phyloP scores from a whole-genome alignment of 352 stramenopile species.

The Globisporangium abappressorium region DNA sequence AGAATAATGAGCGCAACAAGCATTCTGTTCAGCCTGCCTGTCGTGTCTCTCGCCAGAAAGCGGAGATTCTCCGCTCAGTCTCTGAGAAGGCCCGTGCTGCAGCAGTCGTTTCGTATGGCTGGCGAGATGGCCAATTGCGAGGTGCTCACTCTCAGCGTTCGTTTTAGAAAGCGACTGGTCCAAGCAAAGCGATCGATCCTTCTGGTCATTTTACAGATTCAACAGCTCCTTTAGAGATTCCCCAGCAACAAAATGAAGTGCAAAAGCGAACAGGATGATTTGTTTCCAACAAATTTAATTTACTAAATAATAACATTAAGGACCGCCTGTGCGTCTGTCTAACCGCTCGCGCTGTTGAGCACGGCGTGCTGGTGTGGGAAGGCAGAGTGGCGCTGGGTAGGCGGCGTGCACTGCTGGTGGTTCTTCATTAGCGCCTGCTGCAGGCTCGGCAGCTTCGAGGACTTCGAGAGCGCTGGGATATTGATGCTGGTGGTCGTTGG shows the following conservation, averaged over 20 bases:
- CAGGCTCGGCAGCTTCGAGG: slow-evolving; percentile 37
- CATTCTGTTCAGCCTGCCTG: no score
- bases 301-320: not conserved
- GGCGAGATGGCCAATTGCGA: not conserved
- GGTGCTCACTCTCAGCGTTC: not conserved
- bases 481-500: slow-evolving; percentile 11
- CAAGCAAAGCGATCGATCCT: not conserved
- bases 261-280: no score
- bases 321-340: not conserved
- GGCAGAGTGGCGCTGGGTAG: not conserved
- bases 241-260: not conserved
- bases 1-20: no score
- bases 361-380: not conserved
- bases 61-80: no score
- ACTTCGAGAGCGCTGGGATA: slow-evolving; percentile 13
- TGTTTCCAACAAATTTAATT: not conserved
- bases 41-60: no score
- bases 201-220: not conserved
- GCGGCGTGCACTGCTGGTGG: slow-evolving; percentile 8
- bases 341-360: slow-evolving; percentile 9
- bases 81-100: no score
- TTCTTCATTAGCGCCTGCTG: slow-evolving; percentile 43
- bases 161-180: not conserved
- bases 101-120: no score
- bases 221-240: not conserved